Base-by-base conservation (phyloP, 495 filamentous ascomycete species). In the Aspergillus hancockii region DNA sequence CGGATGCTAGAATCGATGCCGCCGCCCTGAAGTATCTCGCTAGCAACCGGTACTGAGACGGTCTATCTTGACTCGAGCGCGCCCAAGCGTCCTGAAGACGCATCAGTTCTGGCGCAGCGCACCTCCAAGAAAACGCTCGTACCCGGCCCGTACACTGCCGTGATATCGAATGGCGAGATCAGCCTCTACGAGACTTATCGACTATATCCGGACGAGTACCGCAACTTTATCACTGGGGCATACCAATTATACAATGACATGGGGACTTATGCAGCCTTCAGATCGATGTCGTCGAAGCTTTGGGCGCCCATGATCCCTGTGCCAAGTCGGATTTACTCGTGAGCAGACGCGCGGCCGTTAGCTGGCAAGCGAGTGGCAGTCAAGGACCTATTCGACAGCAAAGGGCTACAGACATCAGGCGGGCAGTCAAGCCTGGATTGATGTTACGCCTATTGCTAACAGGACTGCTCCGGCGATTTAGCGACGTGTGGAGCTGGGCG, bases 361-460 rank as follows among this genome's bases (percentile, higher is more conserved):
- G 74, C 75, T 6, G 81, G 83, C 8, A 65, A 78, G n/a, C 74
- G 86, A 12, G 58, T 87, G 3, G 83, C 78, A 1, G 71, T 88
- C 60, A 90, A 90, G 67, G 86, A 88, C 59, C 82, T 86, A 51
- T 85, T 79, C 66, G 74, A 84, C 30, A 66, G 88, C 10, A 74
- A 74, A 0, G 85, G 86, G 3, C 63, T 85, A 1, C 79, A 79
- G 55, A 82, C 78, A 0, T 77, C 78, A 31, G 75, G 79, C 57
- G 81, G n/a, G 84, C n/a, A 85, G 83, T 63, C 68, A 82, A 12
- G 83, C 81, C 0, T 85, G 77, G 72, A 81, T 83, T 52, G 66
- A 79, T 21, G 67, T 84, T 0, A 88, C 83, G 57, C 74, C 77
- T 1, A 58, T 80, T 0, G 69, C 69, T 22, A 78, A 69, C 14